Base-by-base conservation (phyloP, 108 stramenopile genomes). In the Pseudonitzschia multistriata region DNA sequence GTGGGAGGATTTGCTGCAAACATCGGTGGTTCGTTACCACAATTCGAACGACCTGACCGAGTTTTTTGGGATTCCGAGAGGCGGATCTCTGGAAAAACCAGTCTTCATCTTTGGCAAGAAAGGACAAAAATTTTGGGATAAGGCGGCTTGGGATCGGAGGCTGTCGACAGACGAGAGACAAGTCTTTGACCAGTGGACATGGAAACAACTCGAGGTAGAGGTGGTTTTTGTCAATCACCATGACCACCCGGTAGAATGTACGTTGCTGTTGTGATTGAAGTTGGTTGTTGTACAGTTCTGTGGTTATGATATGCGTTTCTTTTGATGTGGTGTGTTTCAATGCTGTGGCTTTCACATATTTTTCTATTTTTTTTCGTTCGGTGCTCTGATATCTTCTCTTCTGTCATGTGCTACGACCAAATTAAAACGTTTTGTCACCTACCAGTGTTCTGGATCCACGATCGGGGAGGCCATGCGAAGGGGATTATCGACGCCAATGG, bases 1-100 rank as follows among this genome's bases (percentile, higher is more conserved):
- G 87, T 88, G 87, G 87, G 87, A 88, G 66, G 83, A 84, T 30
- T 27, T 88, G 17, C 55, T 88, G 45, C 87, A 88, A 68, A 88
- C 87, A 7, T 73, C 81, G 6, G 49, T 72, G 53, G 78, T 88
- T 30, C 80, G 84, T n/a, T 88, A 71, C 35, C 74, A 88, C 69
- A 67, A 71, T 8, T 69, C 71, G 25, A 85, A 82, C 47, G 74
- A 74, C 13, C 49, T 85, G 33, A 70, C 79, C 15, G 52, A 76
- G 62, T 81, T 81, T 42, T 85, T 88, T 39, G 34, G 74, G 13
- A 66, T 88, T 48, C 80, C 80, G 5, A 60, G 39, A 35, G 82
- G 81, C 15, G 78, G 80, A 28, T 39, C 68, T 2, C 28, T 83
- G 48, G 29, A 56, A 8, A 49, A 70, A 24, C 81, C 86, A 0